Evolutionary conservation across 257 asterid species (phyloP), one percentile per base, ranked within the genome.

Genomic region (Verbascum thapsus): DNA sequence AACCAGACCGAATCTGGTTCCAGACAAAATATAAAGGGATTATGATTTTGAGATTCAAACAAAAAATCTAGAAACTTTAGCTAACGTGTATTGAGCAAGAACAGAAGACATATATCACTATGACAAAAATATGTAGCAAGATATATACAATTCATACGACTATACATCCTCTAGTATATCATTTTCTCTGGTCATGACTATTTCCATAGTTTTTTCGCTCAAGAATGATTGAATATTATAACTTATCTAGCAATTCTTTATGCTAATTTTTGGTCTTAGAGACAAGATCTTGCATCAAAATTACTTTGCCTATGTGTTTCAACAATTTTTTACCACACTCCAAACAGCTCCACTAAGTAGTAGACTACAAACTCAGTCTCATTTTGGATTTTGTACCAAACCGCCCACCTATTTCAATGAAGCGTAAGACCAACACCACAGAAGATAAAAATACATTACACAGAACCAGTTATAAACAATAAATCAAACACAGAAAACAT

Each of bases 111-210:
- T 19, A 13, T 44, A 54, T 11, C 35, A 17, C 38, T 38, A 57
- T 18, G 49, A 4, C 10, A 57, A 39, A 17, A 40, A 35, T 12
- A 39, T 42, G 12, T 6, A 18, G 37, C 10, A 39, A 8, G 44
- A 39, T 26, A 39, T 38, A 57, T 57, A 19, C 10, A 38, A 23
- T 4, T 5, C 32, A 57, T 38, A 4, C 5, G 49, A 11, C 6
- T 6, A 15, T 18, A 57, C 10, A 3, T 18, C 49, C 63, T 57
- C 63, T 38, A 56, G 40, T 30, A 34, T 53, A 10, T 53, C 60
- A 34, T 0, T 37, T 32, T 26, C 59, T 53, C 59, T 26, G 40
- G 12, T 53, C n/a, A 18, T 19, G 10, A 49, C 34, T 8, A 10
- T 10, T 17, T 0, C 5, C 8, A 10, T 8, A 15, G 8, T 17